phyloP scores from a whole-genome alignment of 2,329 filamentous ascomycete genomes.

The Colletotrichum magnum region DNA sequence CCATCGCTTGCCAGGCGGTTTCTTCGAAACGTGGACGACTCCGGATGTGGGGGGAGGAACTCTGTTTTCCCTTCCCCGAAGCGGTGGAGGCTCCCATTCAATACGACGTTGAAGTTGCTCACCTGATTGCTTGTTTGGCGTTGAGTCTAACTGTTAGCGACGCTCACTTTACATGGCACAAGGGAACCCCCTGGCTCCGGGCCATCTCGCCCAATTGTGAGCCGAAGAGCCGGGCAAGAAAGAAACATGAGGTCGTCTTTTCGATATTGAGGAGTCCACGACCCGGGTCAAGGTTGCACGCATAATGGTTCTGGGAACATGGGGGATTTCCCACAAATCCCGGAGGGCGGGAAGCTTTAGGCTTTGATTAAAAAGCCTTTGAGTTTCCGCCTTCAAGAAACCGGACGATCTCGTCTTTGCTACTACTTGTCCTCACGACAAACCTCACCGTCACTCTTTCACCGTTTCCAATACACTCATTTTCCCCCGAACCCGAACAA shows the following conservation, averaged over 20 bases:
- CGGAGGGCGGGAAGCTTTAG: slow-evolving; percentile 2
- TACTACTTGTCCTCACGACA: neutral
- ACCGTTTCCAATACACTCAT: neutral
- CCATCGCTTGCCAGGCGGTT: neutral
- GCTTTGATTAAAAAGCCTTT: neutral
- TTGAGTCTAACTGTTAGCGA: neutral
- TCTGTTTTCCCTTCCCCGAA: neutral
- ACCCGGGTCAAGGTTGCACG: slow-evolving; percentile 6
- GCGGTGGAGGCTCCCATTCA: neutral
- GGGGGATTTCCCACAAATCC: slow-evolving; percentile 23
- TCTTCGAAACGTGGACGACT: slow-evolving; percentile 22
- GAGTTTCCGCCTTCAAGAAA: neutral
- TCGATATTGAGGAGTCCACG: slow-evolving; percentile 19
- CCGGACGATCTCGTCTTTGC: no score
- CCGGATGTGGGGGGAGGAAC: neutral
- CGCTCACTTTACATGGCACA: slow-evolving; percentile 29
- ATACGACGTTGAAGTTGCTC: slow-evolving; percentile 16
- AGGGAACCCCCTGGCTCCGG: neutral
- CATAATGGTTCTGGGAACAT: neutral
- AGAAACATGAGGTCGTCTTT: neutral
- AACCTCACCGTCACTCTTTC: slow-evolving; percentile 2
- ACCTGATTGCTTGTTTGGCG: slow-evolving; percentile 18
- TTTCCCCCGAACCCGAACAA: neutral
- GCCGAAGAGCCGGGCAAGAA: slow-evolving; percentile 13
- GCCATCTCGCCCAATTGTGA: slow-evolving; percentile 25